These are phyloP conservation scores for Paraconiothyrium sp. DNA, from an alignment of 2,329 filamentous ascomycete genomes.

Conservation along the genomic window DNA sequence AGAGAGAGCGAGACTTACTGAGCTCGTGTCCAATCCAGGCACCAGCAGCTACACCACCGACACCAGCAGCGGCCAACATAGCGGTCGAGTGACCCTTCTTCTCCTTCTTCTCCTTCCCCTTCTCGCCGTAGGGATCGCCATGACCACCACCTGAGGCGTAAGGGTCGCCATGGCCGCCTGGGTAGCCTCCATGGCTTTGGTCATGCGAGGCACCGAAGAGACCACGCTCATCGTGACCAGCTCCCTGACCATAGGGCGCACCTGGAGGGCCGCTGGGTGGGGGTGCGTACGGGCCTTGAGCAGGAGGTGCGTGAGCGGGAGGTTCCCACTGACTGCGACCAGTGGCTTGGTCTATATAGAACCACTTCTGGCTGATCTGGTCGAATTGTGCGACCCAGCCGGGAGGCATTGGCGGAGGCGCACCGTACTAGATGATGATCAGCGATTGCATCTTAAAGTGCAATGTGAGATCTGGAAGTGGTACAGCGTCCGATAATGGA, in stretches of 20 bases:
- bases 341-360: slow-evolving; percentile 70
- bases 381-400: slow-evolving; percentile 74
- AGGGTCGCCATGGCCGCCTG: slow-evolving; percentile 35
- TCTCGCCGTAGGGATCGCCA: slow-evolving; percentile 16
- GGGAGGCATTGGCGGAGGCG: slow-evolving; percentile 59
- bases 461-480: background rate
- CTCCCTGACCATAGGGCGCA: slow-evolving; percentile 12
- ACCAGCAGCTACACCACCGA: slow-evolving; percentile 68
- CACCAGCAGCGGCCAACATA: slow-evolving; percentile 64
- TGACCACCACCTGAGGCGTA: slow-evolving; percentile 19
- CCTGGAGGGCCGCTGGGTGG: slow-evolving; percentile 27
- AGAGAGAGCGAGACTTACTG: slow-evolving; percentile 55
- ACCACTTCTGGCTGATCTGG: slow-evolving; percentile 68
- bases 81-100: slow-evolving; percentile 56
- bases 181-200: slow-evolving; percentile 16
- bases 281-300: slow-evolving; percentile 45
- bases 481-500: background rate
- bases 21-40: slow-evolving; percentile 66
- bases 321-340: slow-evolving; percentile 72
- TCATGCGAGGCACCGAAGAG: slow-evolving; percentile 37
- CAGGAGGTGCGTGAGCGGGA: slow-evolving; percentile 51
- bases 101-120: slow-evolving; percentile 20
- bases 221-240: slow-evolving; percentile 37
- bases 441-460: background rate
- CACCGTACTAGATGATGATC: slow-evolving; percentile 48